Base-by-base conservation (phyloP, 805 yeast genomes). In the Pichia manshurica region DNA sequence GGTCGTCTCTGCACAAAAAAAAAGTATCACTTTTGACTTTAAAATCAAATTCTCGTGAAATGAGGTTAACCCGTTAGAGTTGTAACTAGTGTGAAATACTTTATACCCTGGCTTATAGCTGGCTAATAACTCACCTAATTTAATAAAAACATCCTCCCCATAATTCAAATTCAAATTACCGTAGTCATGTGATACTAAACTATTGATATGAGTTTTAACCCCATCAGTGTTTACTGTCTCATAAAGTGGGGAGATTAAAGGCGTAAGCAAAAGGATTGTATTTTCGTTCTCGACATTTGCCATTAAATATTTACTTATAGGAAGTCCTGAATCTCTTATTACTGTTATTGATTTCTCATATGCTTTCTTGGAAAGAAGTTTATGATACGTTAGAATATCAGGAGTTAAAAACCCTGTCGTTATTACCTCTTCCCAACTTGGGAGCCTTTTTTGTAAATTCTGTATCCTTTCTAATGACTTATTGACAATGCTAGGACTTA, bases 81-180 rank as follows among this genome's bases (percentile, higher is more conserved):
- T 79, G 56, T 79, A 79, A 3, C 81, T 74, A 1, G 83, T 77
- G 57, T 79, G 85, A 10, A 73, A 58, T 1, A 80, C 77, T 49
- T 74, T 75, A 53, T 73, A 77, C 5, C 72, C 60, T 36, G 57
- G 56, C 15, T 53, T 54, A 44, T 70, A 71, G 33, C 68, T 60
- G 6, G 78, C 66, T 21, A 79, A 53, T 41, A 66, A 54, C 23
- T 68, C 66, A 6, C 84, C 84, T 54, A 79, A 75, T 35, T 73
- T 71, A 50, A 70, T 72, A 52, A 78, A 75, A 5, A 77, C 75
- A 45, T 74, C 79, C 53, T 77, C 81, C 2, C 80, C 79, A 4
- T 55, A 56, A 44, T 43, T 32, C 4, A 49, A 20, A 17, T 45
- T 39, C 21, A 38, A 15, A 5, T 21, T 33, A 3, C 22, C 20